Base-by-base conservation (phyloP, 345 rosid species). In the Citrus cavaleriei region DNA sequence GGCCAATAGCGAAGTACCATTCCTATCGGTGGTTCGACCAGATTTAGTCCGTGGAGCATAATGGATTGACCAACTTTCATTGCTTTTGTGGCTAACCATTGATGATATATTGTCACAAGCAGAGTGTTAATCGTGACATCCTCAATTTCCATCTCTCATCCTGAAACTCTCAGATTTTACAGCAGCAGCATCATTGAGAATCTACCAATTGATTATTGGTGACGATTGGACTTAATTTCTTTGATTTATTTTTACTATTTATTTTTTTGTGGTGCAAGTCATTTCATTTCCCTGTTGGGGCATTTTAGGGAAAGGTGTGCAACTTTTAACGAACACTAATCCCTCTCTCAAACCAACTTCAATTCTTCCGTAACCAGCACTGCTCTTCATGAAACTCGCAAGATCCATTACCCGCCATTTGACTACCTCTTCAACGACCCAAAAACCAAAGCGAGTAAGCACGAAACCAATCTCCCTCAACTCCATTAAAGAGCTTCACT, bases 401-500 rank as follows among this genome's bases (percentile, higher is more conserved):
- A 70, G 75, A 69, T 38, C 76, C 75, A 35, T 65, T 76, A 55
- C 72, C 2, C 84, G 81, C 46, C 81, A 65, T 54, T 78, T 78
- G 70, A 54, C 55, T 10, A n/a, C n/a, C 78, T 77, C 80, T 24
- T 55, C 81, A 12, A n/a, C 81, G 68, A 62, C 72, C 35, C 68
- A 22, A 19, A 84, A 68, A 75, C 57, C 18, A 40, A n/a, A 65
- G 78, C 80, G 75, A 71, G 35, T 61, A 12, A n/a, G 57, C 57
- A 60, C 32, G 42, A 70, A 35, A 40, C 40, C n/a, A 2, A 5
- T 62, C 73, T 35, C 79, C 67, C 68, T 74, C 49, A 49, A 60
- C 68, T 74, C 83, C 55, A 62, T 66, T 10, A 83, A 83, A 70
- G 81, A 80, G 81, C 84, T 79, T 25, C 90, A 87, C 49, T 89